Evolutionary conservation across 176 grass and related monocot genomes (phyloP), one percentile per base, ranked within the genome.

Genomic region (Melocanna baccifera): DNA sequence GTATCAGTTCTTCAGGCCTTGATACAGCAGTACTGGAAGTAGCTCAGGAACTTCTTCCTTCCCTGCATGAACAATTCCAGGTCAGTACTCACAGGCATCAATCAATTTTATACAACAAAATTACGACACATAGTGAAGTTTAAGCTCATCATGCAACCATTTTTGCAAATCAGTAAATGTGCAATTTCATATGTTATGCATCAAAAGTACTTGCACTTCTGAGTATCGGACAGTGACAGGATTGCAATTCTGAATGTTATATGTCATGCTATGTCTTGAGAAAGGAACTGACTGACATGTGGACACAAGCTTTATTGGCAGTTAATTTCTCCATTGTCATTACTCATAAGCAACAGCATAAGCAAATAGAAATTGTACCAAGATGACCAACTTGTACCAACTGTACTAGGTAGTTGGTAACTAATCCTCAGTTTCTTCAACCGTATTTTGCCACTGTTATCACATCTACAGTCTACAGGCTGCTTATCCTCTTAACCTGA

Each of bases 1-100:
- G 68, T 39, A 75, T 69, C 80, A 88, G 18, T 40, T 28, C 51
- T 75, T 96, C 72, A 99, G 62, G 91, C 96, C 43, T 92, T 87
- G 71, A 94, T 93, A 77, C 93, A 99, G 50, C 96, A n/a, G n/a
- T n/a, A 96, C 47, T 94, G 93, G 90, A 99, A 99, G 85, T 96
- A 99, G 73, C 88, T 90, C 83, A 94, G 91, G 23, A 99, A 90
- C 75, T 87, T 99, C 91, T 92, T 99, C 76, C 91, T 90, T 43
- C 93, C 91, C 96, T 99, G 89, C 84, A 73, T 46, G 34, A 68
- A 67, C 55, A 77, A 26, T 62, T 84, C 43, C 26, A 64, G 42
- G 32, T 92, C 62, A 94, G 80, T 43, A 71, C 45, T 11, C 18
- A 11, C 18, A 23, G 37, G 15, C 42, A 73, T 69, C 32, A 25